phyloP scores from a whole-genome alignment of 495 filamentous ascomycete species.

The Aspergillus carlsbadensis region DNA sequence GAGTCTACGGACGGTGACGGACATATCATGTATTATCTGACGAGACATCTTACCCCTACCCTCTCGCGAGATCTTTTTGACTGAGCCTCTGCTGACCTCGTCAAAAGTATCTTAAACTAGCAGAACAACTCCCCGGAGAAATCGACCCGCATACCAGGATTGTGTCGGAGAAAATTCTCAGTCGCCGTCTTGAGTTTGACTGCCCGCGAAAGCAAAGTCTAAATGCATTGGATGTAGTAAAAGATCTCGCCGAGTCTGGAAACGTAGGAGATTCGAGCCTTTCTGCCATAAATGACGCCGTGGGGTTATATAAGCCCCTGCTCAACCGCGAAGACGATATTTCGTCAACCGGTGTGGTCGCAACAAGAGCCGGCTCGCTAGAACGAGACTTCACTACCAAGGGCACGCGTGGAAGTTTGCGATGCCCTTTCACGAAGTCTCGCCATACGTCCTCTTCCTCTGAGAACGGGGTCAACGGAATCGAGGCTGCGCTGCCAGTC shows the following conservation, averaged over 20 bases:
- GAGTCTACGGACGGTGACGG: constrained; percentile 51
- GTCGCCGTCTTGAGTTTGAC: constrained; percentile 16
- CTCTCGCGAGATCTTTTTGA: neutral
- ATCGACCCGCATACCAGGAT: constrained; percentile 35
- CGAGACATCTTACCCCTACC: constrained; percentile 27
- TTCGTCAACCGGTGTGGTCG: constrained; percentile 24
- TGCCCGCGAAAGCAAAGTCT: constrained; percentile 23
- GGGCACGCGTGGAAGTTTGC: constrained; percentile 41
- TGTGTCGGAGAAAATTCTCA: constrained; percentile 26
- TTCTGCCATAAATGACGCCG: constrained; percentile 38
- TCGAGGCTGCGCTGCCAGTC: constrained; percentile 27
- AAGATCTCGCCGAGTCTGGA: constrained; percentile 41
- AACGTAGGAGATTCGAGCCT: constrained; percentile 44
- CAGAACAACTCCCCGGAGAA: constrained; percentile 28
- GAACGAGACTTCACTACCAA: constrained; percentile 50
- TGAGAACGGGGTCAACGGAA: constrained; percentile 30
- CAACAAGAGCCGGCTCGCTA: constrained; percentile 36
- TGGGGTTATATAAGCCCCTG: constrained; percentile 42
- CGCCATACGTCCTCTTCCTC: constrained; percentile 23
- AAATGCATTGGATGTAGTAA: constrained; percentile 46
- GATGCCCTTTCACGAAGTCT: constrained; percentile 48
- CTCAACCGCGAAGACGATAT: constrained; percentile 28
- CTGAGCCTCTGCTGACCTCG: constrained; percentile 11
- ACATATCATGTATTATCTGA: constrained; percentile 55
- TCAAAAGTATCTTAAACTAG: constrained; percentile 32